phyloP scores from a whole-genome alignment of 441 rosid species.

The Populus hybrid region DNA sequence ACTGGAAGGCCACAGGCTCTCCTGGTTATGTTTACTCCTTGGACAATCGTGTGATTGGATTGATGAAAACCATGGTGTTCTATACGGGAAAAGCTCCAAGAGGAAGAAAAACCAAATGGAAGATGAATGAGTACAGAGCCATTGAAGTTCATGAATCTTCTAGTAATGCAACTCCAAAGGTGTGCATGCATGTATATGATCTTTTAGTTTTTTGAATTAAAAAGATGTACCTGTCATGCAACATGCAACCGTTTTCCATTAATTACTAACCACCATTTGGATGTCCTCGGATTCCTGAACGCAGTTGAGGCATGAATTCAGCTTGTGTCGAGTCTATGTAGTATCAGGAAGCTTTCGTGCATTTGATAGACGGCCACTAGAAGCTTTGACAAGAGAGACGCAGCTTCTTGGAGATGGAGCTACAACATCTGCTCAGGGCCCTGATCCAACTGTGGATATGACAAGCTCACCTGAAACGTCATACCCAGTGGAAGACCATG shows the following conservation, averaged over 20 bases:
- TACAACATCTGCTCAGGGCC: conserved; percentile 30
- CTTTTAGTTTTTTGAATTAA: neutral
- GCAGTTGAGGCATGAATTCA: conserved; percentile 73
- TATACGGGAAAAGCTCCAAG: too few species aligned
- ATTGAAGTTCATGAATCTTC: conserved; percentile 22
- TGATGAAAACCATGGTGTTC: too few species aligned
- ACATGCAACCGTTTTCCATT: neutral
- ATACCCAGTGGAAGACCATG: conserved; percentile 34
- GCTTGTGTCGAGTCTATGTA: conserved; percentile 67
- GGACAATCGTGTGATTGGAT: too few species aligned
- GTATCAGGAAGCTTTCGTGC: conserved; percentile 62
- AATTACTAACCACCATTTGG: conserved; percentile 13
- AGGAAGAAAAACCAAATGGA: too few species aligned
- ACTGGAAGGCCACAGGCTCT: too few species aligned
- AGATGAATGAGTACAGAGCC: too few species aligned
- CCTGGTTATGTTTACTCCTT: too few species aligned
- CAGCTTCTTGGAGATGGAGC: conserved; percentile 22
- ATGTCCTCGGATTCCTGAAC: conserved; percentile 17
- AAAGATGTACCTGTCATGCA: neutral
- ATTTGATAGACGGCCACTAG: conserved; percentile 75
- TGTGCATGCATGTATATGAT: conserved; percentile 11
- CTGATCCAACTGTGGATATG: conserved; percentile 15
- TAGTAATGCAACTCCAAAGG: conserved; percentile 38
- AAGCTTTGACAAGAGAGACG: conserved; percentile 25
- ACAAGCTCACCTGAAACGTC: conserved; percentile 41